Evolutionary conservation across 352 stramenopile species (phyloP).

Genomic region (Pythium rhizo-oryzae): DNA sequence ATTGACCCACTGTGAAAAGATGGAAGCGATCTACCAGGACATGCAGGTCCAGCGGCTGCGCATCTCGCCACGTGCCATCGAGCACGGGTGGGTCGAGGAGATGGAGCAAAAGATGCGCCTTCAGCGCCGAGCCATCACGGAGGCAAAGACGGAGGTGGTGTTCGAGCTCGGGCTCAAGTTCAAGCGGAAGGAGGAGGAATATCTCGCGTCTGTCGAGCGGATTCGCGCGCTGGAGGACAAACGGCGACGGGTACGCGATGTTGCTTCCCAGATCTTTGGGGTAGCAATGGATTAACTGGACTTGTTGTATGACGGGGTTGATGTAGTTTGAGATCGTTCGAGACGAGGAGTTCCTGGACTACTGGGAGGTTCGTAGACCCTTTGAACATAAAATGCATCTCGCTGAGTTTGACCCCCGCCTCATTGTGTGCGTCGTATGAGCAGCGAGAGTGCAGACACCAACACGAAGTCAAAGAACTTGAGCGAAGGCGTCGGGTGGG

Average conservation of each 20-base stretch:
- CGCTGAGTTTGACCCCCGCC: background rate
- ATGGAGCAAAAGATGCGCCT: slow-evolving; percentile 77
- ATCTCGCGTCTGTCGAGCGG: slow-evolving; percentile 35
- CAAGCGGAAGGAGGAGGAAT: slow-evolving; percentile 53
- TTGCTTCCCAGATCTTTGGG: too few species aligned
- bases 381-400: background rate
- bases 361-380: slow-evolving; percentile 59
- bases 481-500: slow-evolving; percentile 41
- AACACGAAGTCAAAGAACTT: slow-evolving; percentile 45
- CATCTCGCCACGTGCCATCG: slow-evolving; percentile 74
- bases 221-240: slow-evolving; percentile 53
- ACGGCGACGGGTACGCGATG: slow-evolving; percentile 39
- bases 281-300: too few species aligned
- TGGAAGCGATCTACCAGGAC: slow-evolving; percentile 82
- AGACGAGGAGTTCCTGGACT: slow-evolving; percentile 81
- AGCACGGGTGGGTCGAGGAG: slow-evolving; percentile 82
- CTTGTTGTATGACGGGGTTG: too few species aligned
- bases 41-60: slow-evolving; percentile 78
- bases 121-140: slow-evolving; percentile 62
- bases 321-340: slow-evolving; percentile 68
- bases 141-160: slow-evolving; percentile 55
- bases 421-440: background rate
- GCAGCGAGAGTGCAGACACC: slow-evolving; percentile 58
- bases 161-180: slow-evolving; percentile 63
- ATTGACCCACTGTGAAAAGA: slow-evolving; percentile 29